Base-by-base conservation (phyloP, 108 stramenopile genomes). In the Cyclotella baltica region DNA sequence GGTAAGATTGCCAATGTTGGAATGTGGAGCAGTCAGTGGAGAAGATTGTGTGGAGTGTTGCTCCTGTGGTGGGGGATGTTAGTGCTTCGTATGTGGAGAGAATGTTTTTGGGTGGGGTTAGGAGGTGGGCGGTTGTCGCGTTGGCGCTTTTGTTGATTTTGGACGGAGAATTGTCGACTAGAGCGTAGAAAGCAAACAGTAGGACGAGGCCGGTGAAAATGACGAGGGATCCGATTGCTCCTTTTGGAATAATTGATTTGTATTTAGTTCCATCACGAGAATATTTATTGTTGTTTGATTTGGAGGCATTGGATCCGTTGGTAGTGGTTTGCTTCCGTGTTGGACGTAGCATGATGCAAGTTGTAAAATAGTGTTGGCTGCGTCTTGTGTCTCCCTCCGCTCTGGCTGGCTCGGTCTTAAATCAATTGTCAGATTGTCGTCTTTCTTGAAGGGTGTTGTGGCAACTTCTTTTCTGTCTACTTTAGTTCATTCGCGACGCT, bases 1-100 rank as follows among this genome's bases (percentile, higher is more conserved):
- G 66, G 75, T 92, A 91, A 57, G 90, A 84, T 73, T 96, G 93
- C 96, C 96, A 96, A 73, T 93, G 85, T 77, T 96, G 93, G 34
- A 78, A 84, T 15, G 80, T 28, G 37, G 62, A 55, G 23, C 70
- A 87, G 67, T 87, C 87, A 0, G 87, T 87, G 29, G 84, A 85
- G 62, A 87, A 87, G 19, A 87, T 73, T 2, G 85, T 27, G 74
- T 87, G 85, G 3, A 87, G 62, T 31, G 75, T 77, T 3, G 75
- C 63, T 2, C 58, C 62, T 9, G 81, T 83, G 63, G 65, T 62
- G 16, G 75, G 70, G 1, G 81, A 83, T 18, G 71, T 62, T 3
- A 61, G 37, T 38, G 9, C 11, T 25, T 38, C 29, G 33, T 38
- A 35, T 23, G 36, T 67, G 13, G n/a, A n/a, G 28, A 28, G 1